These are phyloP conservation scores for Beauveria sp. DNA, from an alignment of 2,329 filamentous ascomycete genomes.

Conservation along the genomic window DNA sequence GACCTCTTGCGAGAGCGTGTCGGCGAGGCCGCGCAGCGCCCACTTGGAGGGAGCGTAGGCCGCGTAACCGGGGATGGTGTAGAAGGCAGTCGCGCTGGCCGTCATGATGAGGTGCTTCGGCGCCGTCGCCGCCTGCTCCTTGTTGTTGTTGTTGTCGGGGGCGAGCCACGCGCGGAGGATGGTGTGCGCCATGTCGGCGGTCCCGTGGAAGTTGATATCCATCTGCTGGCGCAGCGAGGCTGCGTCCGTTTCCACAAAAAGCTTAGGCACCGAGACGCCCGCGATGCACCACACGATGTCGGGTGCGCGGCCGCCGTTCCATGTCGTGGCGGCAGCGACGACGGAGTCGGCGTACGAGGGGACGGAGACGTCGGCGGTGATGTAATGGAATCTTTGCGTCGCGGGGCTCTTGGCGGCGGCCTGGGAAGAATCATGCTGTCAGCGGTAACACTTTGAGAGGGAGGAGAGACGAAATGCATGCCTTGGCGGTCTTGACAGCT, in stretches of 20 bases:
- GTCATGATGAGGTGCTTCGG: constrained; percentile 84
- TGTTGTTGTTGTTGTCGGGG: constrained; percentile 33
- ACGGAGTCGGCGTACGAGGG: constrained; percentile 62
- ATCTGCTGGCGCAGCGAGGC: constrained; percentile 66
- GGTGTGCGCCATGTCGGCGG: constrained; percentile 77
- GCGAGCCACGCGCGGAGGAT: constrained; percentile 68
- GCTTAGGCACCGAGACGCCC: constrained; percentile 62
- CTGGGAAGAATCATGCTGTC: constrained; percentile 30
- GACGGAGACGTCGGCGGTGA: constrained; percentile 73
- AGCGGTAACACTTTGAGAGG: constrained; percentile 3
- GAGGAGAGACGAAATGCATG: constrained; percentile 24
- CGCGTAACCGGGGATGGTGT: constrained; percentile 71
- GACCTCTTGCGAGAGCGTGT: constrained; percentile 76
- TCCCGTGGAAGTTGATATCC: constrained; percentile 88
- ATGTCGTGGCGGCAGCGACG: constrained; percentile 62
- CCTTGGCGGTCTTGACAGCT: constrained; percentile 59
- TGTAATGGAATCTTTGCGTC: constrained; percentile 72
- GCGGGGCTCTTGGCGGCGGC: constrained; percentile 55
- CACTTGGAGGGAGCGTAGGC: constrained; percentile 81
- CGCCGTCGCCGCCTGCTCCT: constrained; percentile 22
- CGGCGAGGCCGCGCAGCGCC: constrained; percentile 74
- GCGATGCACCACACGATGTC: constrained; percentile 92
- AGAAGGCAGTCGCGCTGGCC: constrained; percentile 66
- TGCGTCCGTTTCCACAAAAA: constrained; percentile 69
- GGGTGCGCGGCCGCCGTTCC: constrained; percentile 67